phyloP scores from a whole-genome alignment of 1,284 basidiomycete genomes.

The Tremellales sp. region DNA sequence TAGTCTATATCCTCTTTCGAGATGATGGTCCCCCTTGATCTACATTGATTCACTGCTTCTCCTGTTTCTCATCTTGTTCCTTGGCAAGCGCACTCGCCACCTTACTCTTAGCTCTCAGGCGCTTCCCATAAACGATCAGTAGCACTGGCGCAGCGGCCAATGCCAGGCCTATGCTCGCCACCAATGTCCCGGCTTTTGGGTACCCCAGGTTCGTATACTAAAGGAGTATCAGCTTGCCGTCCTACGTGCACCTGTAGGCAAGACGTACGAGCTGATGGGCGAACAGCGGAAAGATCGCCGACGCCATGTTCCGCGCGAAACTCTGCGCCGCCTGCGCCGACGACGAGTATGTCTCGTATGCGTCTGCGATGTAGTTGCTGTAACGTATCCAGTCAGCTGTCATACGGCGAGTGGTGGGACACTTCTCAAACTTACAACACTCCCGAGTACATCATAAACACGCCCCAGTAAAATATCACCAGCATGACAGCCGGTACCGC shows the following conservation, averaged over 20 bases:
- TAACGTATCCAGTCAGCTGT: slow-evolving; percentile 8
- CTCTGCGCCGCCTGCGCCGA: slow-evolving; percentile 48
- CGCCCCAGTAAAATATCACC: slow-evolving; percentile 26
- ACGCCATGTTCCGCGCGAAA: slow-evolving; percentile 42
- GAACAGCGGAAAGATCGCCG: slow-evolving; percentile 42
- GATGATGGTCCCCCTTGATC: no score
- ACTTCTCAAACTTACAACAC: slow-evolving; percentile 33
- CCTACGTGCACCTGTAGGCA: neutral
- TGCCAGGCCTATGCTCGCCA: slow-evolving; percentile 38
- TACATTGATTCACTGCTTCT: no score
- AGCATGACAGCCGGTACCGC: slow-evolving; percentile 34
- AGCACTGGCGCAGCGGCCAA: slow-evolving; percentile 40
- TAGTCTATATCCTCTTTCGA: no score
- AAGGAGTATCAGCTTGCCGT: neutral
- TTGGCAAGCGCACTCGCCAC: slow-evolving; percentile 37
- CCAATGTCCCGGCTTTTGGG: slow-evolving; percentile 39
- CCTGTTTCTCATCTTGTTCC: slow-evolving; percentile 11
- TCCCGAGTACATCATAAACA: slow-evolving; percentile 39
- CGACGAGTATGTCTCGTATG: slow-evolving; percentile 45
- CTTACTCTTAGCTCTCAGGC: slow-evolving; percentile 39
- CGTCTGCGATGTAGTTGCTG: slow-evolving; percentile 44
- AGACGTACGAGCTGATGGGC: slow-evolving; percentile 29
- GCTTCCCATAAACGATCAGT: slow-evolving; percentile 41
- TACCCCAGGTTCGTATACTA: slow-evolving; percentile 42
- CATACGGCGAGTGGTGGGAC: neutral